phyloP scores from a whole-genome alignment of 2,329 filamentous ascomycete species.

The Colletotrichum chlorophyti region DNA sequence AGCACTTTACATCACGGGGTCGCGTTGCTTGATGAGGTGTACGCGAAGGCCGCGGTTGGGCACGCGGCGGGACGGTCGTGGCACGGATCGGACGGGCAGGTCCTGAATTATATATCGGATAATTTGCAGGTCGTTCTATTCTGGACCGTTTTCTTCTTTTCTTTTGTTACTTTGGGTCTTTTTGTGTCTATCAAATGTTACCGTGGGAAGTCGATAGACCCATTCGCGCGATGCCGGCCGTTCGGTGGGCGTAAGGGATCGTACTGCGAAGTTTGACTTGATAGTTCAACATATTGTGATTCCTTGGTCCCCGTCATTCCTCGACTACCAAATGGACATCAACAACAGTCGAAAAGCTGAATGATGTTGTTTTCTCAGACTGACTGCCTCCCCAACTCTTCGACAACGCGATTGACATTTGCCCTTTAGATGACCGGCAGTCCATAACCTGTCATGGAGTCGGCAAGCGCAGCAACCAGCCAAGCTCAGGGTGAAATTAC shows the following conservation, averaged over 20 bases:
- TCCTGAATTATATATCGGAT: slow-evolving; percentile 32
- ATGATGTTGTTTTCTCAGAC: no score
- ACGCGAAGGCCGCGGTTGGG: slow-evolving; percentile 10
- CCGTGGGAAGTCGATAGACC: neutral
- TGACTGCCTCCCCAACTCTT: no score
- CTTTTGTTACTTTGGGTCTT: neutral
- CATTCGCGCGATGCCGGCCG: neutral
- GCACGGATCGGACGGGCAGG: slow-evolving; percentile 32
- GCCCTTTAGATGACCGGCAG: no score
- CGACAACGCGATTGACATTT: no score
- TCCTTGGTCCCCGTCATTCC: no score
- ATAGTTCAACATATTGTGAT: no score
- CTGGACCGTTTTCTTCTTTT: neutral
- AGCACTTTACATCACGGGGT: neutral
- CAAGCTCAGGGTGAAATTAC: no score
- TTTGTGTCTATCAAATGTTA: neutral
- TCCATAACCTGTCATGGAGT: no score
- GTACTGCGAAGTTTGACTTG: neutral
- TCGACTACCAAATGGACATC: no score
- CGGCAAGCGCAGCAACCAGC: no score
- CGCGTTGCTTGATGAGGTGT: slow-evolving; percentile 28
- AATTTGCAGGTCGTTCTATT: neutral
- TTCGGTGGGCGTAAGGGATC: neutral
- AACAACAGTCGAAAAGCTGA: no score
- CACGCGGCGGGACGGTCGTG: slow-evolving; percentile 34